These are phyloP conservation scores for Gracilaria domingensis DNA, from an alignment of 23 red algal species.

Conservation along the genomic window DNA sequence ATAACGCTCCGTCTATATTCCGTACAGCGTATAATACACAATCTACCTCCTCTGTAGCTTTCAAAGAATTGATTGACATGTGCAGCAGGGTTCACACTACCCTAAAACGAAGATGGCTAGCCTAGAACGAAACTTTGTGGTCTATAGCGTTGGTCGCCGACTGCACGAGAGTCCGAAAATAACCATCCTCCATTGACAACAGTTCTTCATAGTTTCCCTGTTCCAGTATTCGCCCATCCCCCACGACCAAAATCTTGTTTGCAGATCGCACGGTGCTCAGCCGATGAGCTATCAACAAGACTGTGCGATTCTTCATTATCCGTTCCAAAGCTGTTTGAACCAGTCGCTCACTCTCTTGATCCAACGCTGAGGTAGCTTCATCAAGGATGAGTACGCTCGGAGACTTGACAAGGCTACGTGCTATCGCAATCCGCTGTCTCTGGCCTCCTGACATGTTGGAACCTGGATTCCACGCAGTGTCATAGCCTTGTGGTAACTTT, in stretches of 20 bases:
- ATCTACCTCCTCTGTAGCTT: neutral
- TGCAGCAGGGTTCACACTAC: neutral
- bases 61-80: neutral
- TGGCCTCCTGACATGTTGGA: conserved; percentile 85
- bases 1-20: too few relatives aligned
- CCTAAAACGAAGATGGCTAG: neutral
- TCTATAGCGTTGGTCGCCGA: conserved; percentile 43
- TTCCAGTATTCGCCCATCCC: conserved; percentile 83
- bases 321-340: conserved; percentile 87
- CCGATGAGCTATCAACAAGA: conserved; percentile 92
- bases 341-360: conserved; percentile 86
- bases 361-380: conserved; percentile 92
- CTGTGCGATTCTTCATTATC: conserved; percentile 79
- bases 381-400: conserved; percentile 86
- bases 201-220: conserved; percentile 83
- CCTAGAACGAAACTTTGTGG: conserved; percentile 6
- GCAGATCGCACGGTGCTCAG: conserved; percentile 86
- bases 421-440: conserved; percentile 88
- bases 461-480: conserved; percentile 84
- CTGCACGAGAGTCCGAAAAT: conserved; percentile 78
- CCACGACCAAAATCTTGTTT: conserved; percentile 82
- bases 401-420: conserved; percentile 75
- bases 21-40: neutral
- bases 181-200: conserved; percentile 52
- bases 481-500: conserved; percentile 76